Evolutionary conservation across 768 basidiomycete species (phyloP).

Genomic region (Trametes cinnabarina): DNA sequence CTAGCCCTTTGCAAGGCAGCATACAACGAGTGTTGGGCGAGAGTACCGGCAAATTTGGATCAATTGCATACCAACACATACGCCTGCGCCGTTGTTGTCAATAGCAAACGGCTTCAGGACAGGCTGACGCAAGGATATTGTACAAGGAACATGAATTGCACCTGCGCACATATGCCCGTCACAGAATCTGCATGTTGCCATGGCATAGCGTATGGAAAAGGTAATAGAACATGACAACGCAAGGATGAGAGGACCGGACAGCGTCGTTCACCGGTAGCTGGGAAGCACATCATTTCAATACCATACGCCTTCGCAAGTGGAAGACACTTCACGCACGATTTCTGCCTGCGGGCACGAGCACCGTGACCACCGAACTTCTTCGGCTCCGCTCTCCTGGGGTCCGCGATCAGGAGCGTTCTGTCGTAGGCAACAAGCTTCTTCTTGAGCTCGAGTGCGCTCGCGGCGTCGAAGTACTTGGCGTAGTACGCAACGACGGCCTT

Average conservation of each 20-base stretch:
- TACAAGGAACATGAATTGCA: conserved; percentile 21
- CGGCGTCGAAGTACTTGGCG: conserved; percentile 98
- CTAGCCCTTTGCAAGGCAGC: too few relatives aligned
- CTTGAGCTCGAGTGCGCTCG: conserved; percentile 95
- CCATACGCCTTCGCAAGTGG: not conserved
- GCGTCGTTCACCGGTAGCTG: conserved; percentile 75
- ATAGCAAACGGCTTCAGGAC: not conserved
- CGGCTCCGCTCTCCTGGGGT: conserved; percentile 97
- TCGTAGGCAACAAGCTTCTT: conserved; percentile 97
- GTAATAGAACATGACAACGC: conserved; percentile 45
- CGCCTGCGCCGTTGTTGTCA: too few relatives aligned
- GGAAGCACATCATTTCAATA: not conserved
- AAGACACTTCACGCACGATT: conserved; percentile 58
- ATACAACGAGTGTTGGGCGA: too few relatives aligned
- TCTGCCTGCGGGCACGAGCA: conserved; percentile 98
- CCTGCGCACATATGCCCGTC: conserved; percentile 21
- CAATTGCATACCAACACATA: too few relatives aligned
- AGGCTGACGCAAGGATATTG: not conserved
- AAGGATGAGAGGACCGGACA: conserved; percentile 36
- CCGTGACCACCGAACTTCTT: conserved; percentile 99
- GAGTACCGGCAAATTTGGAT: too few relatives aligned
- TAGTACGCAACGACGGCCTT: conserved; percentile 98
- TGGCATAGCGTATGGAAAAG: conserved; percentile 34
- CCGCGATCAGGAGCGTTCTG: conserved; percentile 84
- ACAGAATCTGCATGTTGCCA: conserved; percentile 36